phyloP scores from a whole-genome alignment of 2,329 filamentous ascomycete genomes.

The Paecilomyces sp. region DNA sequence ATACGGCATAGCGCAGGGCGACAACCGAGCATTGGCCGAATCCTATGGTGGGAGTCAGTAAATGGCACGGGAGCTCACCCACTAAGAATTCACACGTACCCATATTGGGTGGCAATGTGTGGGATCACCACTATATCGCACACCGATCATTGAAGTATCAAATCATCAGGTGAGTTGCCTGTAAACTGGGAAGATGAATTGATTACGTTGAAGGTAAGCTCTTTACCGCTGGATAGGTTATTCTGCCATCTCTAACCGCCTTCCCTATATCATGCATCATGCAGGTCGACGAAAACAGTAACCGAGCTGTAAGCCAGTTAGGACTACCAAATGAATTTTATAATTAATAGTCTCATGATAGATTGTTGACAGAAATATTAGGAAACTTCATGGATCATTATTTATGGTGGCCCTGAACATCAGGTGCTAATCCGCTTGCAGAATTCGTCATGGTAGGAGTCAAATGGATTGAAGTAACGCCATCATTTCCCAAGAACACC shows the following conservation, averaged over 20 bases:
- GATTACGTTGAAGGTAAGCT: neutral
- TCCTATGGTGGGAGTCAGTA: slow-evolving; percentile 18
- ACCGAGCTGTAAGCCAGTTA: neutral
- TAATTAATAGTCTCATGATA: neutral
- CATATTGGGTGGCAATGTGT: slow-evolving; percentile 7
- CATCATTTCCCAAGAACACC: neutral
- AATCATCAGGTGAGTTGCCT: neutral
- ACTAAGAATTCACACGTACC: slow-evolving; percentile 2
- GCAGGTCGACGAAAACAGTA: neutral
- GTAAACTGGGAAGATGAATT: neutral
- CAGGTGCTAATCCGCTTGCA: neutral
- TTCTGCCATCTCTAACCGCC: neutral
- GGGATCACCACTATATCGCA: neutral
- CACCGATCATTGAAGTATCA: neutral
- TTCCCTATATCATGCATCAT: neutral
- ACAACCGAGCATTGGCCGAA: slow-evolving; percentile 27
- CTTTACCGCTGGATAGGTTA: neutral
- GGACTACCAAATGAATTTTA: neutral
- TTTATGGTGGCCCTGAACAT: neutral
- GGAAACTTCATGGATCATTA: neutral
- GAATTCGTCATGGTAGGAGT: neutral
- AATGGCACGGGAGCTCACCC: neutral
- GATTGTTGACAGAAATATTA: neutral
- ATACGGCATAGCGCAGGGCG: slow-evolving; percentile 27
- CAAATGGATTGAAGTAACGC: neutral